Base-by-base conservation (phyloP, 73 alveolate genomes). In the Paramecium sexaurelia region DNA sequence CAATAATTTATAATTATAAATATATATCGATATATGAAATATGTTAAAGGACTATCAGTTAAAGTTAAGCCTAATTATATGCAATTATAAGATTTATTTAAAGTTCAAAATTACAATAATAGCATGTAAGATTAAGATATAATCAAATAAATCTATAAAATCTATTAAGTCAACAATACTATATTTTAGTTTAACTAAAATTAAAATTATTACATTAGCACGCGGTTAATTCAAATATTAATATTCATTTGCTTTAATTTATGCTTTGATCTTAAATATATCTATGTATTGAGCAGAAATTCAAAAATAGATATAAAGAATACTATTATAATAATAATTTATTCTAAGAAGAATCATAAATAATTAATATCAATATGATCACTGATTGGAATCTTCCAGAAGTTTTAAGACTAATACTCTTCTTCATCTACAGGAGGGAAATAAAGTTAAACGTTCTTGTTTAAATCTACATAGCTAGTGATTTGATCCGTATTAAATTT, bases 1-100 rank as follows among this genome's bases (percentile, higher is more conserved):
- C n/a, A n/a, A n/a, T n/a, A n/a, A n/a, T n/a, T n/a, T n/a, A n/a
- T n/a, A n/a, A n/a, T n/a, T n/a, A n/a, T n/a, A n/a, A n/a, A n/a
- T n/a, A n/a, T n/a, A n/a, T 68, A 68, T 29, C 20, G 85, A 75
- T 75, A 75, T 41, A 75, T 75, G 89, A 75, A 39, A 75, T 75
- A 75, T 75, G 89, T 75, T 7, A 75, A 32, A 75, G 71, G 89
- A 6, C 89, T 75, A 11, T 39, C 36, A 10, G 27, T 17, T 19
- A 36, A 36, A 39, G 10, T 8, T 13, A 75, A 41, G 37, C 89
- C 89, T 10, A 37, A 75, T 75, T 75, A 75, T 41, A 32, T 71
- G 8, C 11, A 26, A 36, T 41, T 75, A 41, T 36, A 39, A 39
- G 89, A 36, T 15, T 17, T 75, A 33, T 75, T 75, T 29, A 27